Percentiles rank a stretch among this genome's conserved stretches.
These are phyloP conservation scores for Penicillium sp. DNA, from an alignment of 2,329 filamentous ascomycete species.

Conservation along the genomic window DNA sequence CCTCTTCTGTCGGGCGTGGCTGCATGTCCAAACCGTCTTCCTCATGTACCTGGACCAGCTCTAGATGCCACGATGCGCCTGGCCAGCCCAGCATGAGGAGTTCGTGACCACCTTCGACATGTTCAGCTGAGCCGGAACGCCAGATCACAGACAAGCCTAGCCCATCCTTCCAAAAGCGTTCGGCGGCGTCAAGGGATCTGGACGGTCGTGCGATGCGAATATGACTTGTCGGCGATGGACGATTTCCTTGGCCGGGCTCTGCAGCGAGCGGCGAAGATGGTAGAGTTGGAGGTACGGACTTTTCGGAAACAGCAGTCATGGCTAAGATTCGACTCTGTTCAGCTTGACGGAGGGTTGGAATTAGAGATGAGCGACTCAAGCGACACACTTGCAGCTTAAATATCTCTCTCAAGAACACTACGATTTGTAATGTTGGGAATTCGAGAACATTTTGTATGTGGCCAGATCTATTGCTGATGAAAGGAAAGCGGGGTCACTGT, in stretches of 20 bases:
- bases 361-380: background rate
- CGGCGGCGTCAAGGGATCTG: background rate
- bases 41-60: constrained; percentile 48
- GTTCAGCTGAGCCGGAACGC: background rate
- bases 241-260: constrained; percentile 2
- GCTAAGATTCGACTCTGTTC: background rate
- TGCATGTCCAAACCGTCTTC: constrained; percentile 32
- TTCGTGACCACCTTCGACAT: constrained; percentile 43
- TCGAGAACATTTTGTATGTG: background rate
- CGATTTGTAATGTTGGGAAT: background rate
- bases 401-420: background rate
- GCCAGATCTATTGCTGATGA: background rate
- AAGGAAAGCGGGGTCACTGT: background rate
- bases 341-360: background rate
- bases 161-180: constrained; percentile 6
- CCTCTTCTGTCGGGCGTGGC: constrained; percentile 49
- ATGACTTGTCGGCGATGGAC: constrained; percentile 2
- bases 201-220: constrained; percentile 8
- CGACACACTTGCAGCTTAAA: background rate
- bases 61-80: constrained; percentile 50
- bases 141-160: constrained; percentile 6
- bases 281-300: background rate
- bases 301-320: constrained; percentile 1
- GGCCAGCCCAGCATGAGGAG: constrained; percentile 52
- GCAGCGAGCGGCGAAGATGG: background rate